These are phyloP conservation scores for Phialophora tarda DNA, from an alignment of 2,329 filamentous ascomycete genomes.

Conservation along the genomic window DNA sequence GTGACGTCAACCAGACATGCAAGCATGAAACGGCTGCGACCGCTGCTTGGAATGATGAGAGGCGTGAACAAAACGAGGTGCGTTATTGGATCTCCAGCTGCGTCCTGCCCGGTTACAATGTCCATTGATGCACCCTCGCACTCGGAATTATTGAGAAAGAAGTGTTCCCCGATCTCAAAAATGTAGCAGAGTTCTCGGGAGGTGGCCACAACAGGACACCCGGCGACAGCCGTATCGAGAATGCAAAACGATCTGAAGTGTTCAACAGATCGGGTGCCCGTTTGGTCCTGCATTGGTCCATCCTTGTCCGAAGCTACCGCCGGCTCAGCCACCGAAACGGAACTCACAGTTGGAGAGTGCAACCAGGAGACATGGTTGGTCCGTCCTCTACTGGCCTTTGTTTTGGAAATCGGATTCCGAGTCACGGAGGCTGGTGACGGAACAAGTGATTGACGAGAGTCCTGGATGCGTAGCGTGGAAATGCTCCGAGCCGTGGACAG, in stretches of 20 bases:
- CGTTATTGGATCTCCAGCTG: constrained; percentile 38
- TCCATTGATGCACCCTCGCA: constrained; percentile 38
- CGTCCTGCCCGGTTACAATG: constrained; percentile 38
- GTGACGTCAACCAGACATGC: constrained; percentile 42
- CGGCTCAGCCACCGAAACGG: constrained; percentile 14
- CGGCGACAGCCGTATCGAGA: constrained; percentile 36
- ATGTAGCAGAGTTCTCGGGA: constrained; percentile 40
- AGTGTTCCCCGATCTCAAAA: constrained; percentile 39
- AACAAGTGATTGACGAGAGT: constrained; percentile 28
- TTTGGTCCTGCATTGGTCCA: neutral
- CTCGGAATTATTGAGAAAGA: constrained; percentile 39
- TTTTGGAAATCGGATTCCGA: neutral
- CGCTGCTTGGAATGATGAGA: constrained; percentile 37
- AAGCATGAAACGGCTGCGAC: constrained; percentile 38
- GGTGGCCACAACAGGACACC: constrained; percentile 38
- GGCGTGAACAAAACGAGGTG: constrained; percentile 42
- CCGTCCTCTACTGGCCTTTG: neutral
- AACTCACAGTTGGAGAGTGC: constrained; percentile 29
- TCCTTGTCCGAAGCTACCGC: neutral
- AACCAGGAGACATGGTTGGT: constrained; percentile 34
- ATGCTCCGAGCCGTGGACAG: constrained; percentile 27
- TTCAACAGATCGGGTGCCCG: constrained; percentile 31
- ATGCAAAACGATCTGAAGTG: constrained; percentile 43
- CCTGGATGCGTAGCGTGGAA: constrained; percentile 33
- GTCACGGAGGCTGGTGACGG: neutral